Evolutionary conservation across 1,284 basidiomycete species (phyloP), one percentile per base, ranked within the genome.

Genomic region (Malassezia globosa): DNA sequence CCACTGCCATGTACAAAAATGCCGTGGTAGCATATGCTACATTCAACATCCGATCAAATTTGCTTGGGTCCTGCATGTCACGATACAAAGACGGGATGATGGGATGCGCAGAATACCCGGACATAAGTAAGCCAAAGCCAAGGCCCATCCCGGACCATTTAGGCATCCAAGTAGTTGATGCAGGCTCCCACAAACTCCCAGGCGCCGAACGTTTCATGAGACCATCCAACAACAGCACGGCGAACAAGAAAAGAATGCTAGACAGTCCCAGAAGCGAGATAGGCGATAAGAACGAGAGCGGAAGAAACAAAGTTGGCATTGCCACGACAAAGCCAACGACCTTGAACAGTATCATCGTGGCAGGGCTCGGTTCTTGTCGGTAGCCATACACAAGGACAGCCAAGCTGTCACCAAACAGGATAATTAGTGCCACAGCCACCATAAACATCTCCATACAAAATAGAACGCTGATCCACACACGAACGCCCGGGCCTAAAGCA

Each of bases 21-120:
- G 85, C 87, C 1, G 90, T 82, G 29, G 84, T 77, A n/a, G 78
- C 63, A 80, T 88, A 90, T n/a, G 87, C 86, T 70, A 80, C 80
- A 61, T 85, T 80, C 58, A 86, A 83, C 83, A 90, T 88, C 37
- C 72, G 74, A 69, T 85, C 80, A 66, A 92, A 94, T 55, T 82
- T 76, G 34, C 77, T 76, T 1, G 88, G 88, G 60, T 89, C 80
- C 44, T 76, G 74, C 89, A 96, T 95, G 72, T 96, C 90, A 58
- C 82, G 78, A 10, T 85, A 87, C 13, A 96, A 73, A 7, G 84
- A 86, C 5, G 90, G 90, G 42, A 95, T 84, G 29, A 92, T 86
- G 10, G 87, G 85, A 71, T 96, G 90, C 1, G 89, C 88, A 5
- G 87, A 83, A 63, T 95, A 92, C 78, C 90, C 89, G n/a, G 87